Base-by-base conservation (phyloP, 2,329 filamentous ascomycete genomes). In the Penicillium sclerotiorum region DNA sequence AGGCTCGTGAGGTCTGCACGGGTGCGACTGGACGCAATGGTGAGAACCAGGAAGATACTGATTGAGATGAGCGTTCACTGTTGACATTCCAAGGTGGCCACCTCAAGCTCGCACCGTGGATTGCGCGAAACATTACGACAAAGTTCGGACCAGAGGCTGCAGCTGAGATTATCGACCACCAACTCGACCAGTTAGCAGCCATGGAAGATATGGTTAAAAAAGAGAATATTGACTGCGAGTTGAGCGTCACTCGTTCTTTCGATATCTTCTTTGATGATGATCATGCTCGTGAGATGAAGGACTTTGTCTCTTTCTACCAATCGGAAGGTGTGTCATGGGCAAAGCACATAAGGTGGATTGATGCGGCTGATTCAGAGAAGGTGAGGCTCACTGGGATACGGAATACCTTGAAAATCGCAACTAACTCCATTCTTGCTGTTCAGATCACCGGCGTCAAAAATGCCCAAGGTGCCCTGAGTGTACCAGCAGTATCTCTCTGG, bases 21-120 rank as follows among this genome's bases (percentile, higher is more conserved):
- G 74, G 73, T 1, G 74, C 74, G 0, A 76, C 71, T 13, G 73
- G 68, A 11, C 66, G 72, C 21, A 76, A 76, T 57, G 74, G 74
- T 60, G 17, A 40, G 53, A 21, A 23, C 5, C 8, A 42, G n/a
- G n/a, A n/a, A n/a, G 15, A 4, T 15, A 13, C n/a, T 35, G 21
- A 20, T 2, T n/a, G 5, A 18, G 2, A 12, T 2, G 9, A 9
- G 5, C 9, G 0, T 20, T 9, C 3, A 2, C 28, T 33, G 15
- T 21, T 47, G 8, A 9, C 2, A 6, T 20, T 32, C 15, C 4
- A 28, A 59, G 57, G 57, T 2, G 74, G 74, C 5, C 74, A 77
- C 56, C 45, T 76, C 12, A 64, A 45, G 20, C 21, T 27, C 5
- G 43, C 32, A 8, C 11, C 32, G 5, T 37, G 30, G 32, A 28